Base-by-base conservation (phyloP, 2,329 filamentous ascomycete genomes). In the Botrytis paeoniae region DNA sequence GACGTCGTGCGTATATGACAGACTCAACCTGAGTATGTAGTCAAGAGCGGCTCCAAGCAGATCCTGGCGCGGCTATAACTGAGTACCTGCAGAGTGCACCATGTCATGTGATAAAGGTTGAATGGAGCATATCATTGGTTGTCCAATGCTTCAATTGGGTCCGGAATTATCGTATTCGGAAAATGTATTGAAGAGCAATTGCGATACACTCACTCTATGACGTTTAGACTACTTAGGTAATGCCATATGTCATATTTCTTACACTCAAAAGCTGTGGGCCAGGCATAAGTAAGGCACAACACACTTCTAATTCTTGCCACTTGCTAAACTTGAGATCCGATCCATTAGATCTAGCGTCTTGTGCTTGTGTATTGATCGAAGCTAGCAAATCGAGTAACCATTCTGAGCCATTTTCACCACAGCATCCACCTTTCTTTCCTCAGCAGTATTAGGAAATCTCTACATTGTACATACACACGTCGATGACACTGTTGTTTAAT, bases 81-180 rank as follows among this genome's bases (percentile, higher is more conserved):
- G 48, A 20, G 4, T 16, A 22, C 10, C 5, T 63, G 35, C 37
- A 29, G 12, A 54, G 10, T n/a, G 18, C n/a, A 39, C 37, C 4
- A 39, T 57, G 0, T 48, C 64, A 68, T 57, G 35, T 68, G 48
- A 57, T 29, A 25, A 4, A 5, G 35, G 20, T 10, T 48, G 5
- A 35, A 48, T 48, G 10, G 12, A 65, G 41, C 10, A 48, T 65
- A 3, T 32, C 1, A 57, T 57, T 68, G 64, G 64, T 18, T 57
- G 10, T 29, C n/a, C 51, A 18, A 29, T 68, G 14, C 45, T 57
- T 68, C 22, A 29, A 68, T 22, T 39, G 48, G 4, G 45, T 39
- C 45, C 16, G 25, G 35, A 37, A 22, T 14, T 29, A 41, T 68
- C 64, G 64, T 68, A 66, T 66, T 66, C 64, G 64, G 64, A 66